Evolutionary conservation across 2,329 filamentous ascomycete genomes (phyloP), one percentile per base, ranked within the genome.

Genomic region (Botrytis tulipae): DNA sequence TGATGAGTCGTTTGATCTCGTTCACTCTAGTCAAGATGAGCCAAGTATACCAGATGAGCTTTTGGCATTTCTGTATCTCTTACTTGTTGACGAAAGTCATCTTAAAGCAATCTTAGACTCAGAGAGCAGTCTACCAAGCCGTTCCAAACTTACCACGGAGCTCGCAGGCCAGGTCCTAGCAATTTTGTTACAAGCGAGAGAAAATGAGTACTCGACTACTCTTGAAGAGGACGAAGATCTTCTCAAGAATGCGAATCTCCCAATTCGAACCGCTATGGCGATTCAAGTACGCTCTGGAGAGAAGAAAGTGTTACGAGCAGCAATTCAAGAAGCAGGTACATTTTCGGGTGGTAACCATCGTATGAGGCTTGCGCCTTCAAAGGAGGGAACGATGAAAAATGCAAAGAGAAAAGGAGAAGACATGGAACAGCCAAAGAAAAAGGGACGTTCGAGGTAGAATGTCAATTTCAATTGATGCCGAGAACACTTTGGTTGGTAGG

Each of bases 281-380:
- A 79, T 87, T 59, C 83, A 88, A 76, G 89, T 92, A 32, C 85
- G 90, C 74, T 81, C 88, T 7, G 90, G 90, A n/a, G 90, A 92
- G 81, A 91, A 91, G 78, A 82, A 85, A 76, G 84, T 92, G 6
- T 76, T 92, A n/a, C 82, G 82, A 71, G 81, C 84, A 76, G 82
- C 87, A 1, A 82, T 84, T 70, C 74, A 77, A 60, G 82, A 84
- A 76, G 82, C 85, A 48, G 70, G 48, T 32, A 73, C 74, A 16
- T 81, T 80, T 59, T 54, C 72, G 8, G 78, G 73, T 69, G 76
- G 71, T 76, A 80, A 81, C 68, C 80, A 78, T 73, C 78, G 77
- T 76, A 83, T 82, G 81, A 81, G 80, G 73, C 76, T 63, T 32
- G 46, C 68, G 67, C 32, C 42, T 61, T 42, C 51, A 6, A 60